These are phyloP conservation scores for Monosporascus ibericus DNA, from an alignment of 2,329 filamentous ascomycete species.

Conservation along the genomic window DNA sequence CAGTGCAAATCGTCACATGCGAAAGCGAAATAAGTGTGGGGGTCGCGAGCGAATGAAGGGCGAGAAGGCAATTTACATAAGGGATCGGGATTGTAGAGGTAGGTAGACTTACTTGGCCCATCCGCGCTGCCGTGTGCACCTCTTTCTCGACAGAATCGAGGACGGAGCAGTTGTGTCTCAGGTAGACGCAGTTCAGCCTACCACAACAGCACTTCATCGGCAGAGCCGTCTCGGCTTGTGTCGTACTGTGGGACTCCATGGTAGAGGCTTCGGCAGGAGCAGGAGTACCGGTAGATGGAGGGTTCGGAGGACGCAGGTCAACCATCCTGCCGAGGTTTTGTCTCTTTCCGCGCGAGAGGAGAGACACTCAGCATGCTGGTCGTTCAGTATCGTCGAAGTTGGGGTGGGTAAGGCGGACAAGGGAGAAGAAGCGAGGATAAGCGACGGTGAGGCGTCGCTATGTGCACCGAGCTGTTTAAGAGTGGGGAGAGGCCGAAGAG, in stretches of 20 bases:
- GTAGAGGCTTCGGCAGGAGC: constrained; percentile 1
- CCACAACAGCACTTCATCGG: constrained; percentile 77
- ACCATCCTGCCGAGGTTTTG: constrained; percentile 11
- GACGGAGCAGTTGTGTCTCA: constrained; percentile 72
- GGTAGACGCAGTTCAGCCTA: constrained; percentile 67
- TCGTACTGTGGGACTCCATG: background rate
- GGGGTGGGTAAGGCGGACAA: background rate
- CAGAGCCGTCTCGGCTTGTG: constrained; percentile 19
- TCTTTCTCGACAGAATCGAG: constrained; percentile 81
- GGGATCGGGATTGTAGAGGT: constrained; percentile 16
- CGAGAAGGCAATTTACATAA: background rate
- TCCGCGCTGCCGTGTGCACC: constrained; percentile 75
- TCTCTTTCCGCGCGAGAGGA: constrained; percentile 9
- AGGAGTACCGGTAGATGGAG: constrained; percentile 1
- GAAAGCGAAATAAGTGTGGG: background rate
- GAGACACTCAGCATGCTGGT: constrained; percentile 16
- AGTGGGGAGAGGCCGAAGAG: background rate
- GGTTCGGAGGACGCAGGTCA: constrained; percentile 6
- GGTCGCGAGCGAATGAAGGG: background rate
- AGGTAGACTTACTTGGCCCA: constrained; percentile 76
- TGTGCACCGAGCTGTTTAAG: background rate
- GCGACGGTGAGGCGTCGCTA: background rate
- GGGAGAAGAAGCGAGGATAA: background rate
- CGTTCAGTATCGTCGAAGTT: background rate
- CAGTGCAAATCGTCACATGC: background rate